Evolutionary conservation across 805 yeast species (phyloP).

Genomic region (Scheffersomyces coipomensis): DNA sequence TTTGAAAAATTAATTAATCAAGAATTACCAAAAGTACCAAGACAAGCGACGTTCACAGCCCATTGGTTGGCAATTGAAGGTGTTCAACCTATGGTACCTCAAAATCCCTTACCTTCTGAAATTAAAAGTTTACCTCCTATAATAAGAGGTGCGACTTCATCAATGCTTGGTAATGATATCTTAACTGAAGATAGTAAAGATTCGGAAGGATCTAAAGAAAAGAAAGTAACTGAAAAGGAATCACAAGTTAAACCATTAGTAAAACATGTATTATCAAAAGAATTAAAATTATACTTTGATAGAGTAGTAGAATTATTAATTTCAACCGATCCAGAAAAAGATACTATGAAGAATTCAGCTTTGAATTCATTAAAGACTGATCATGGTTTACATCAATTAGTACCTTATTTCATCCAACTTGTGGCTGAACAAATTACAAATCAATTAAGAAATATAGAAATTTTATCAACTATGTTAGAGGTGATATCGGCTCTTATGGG

Average conservation of each 20-base stretch:
- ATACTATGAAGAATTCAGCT: slow-evolving; percentile 71
- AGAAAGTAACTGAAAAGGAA: slow-evolving; percentile 41
- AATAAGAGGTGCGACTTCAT: slow-evolving; percentile 75
- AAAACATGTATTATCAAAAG: slow-evolving; percentile 92
- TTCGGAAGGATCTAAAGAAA: slow-evolving; percentile 12
- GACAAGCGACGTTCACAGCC: slow-evolving; percentile 89
- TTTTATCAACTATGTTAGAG: slow-evolving; percentile 82
- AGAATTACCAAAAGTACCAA: slow-evolving; percentile 93
- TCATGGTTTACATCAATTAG: slow-evolving; percentile 94
- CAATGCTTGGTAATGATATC: slow-evolving; percentile 40
- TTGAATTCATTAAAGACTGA: slow-evolving; percentile 81
- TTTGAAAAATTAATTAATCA: slow-evolving; percentile 90
- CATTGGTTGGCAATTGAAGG: slow-evolving; percentile 99
- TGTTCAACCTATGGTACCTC: slow-evolving; percentile 96
- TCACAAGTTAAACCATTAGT: slow-evolving; percentile 81
- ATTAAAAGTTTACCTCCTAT: slow-evolving; percentile 75
- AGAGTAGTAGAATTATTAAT: slow-evolving; percentile 79
- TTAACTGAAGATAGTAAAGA: slow-evolving; percentile 18
- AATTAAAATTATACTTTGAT: slow-evolving; percentile 89
- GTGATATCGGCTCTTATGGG: slow-evolving; percentile 81
- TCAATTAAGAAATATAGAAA: slow-evolving; percentile 68
- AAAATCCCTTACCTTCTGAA: slow-evolving; percentile 84
- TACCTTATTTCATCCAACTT: slow-evolving; percentile 94
- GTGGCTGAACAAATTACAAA: slow-evolving; percentile 93
- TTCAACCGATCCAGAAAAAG: slow-evolving; percentile 53